Evolutionary conservation across 495 filamentous ascomycete species (phyloP), one percentile per base, ranked within the genome.

Genomic region (Aspergillus carlsbadensis): DNA sequence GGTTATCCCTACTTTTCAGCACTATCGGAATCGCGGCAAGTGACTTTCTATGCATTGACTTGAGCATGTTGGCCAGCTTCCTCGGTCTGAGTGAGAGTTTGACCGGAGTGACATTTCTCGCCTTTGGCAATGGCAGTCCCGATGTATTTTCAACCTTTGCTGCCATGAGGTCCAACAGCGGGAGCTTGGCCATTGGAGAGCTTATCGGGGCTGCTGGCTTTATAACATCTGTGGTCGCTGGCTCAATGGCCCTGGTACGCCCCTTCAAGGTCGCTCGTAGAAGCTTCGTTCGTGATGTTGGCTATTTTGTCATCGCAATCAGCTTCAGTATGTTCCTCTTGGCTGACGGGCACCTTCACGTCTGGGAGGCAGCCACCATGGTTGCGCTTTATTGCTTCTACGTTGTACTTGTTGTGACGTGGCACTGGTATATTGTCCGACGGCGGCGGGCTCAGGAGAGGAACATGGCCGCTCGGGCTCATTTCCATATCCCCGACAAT

Each of bases 61-160:
- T 99, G 31, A 93, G 90, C 70, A 96, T 95, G 15, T 89, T 98
- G 56, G 84, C 95, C 17, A 87, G 77, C 57, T 83, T 95, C 39
- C 77, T 98, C 6, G 92, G 93, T 13, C 83, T 99, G 80, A 96
- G 91, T 66, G 93, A 99, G 73, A 96, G 89, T 66, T 83, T 98
- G 76, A 91, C 95, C 0, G 95, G 95, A 21, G 95, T 98, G 15
- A 99, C 95, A 1, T 96, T 99, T 63, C 78, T 98, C 47, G 95
- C 95, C 4, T 94, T 99, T 70, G 95, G 95, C 50, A 99, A 99
- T 74, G 95, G 95, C n/a, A 97, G 92, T 60, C 95, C 95, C 0
- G 95, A 99, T 71, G 92, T 99, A 15, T 99, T 99, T 70, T 96
- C 90, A 36, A 99, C 95, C 3, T 97, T 98, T 66, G 95, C 93